Evolutionary conservation across 1,284 basidiomycete species (phyloP).

Genomic region (Erythrobasidium hasegawianum): DNA sequence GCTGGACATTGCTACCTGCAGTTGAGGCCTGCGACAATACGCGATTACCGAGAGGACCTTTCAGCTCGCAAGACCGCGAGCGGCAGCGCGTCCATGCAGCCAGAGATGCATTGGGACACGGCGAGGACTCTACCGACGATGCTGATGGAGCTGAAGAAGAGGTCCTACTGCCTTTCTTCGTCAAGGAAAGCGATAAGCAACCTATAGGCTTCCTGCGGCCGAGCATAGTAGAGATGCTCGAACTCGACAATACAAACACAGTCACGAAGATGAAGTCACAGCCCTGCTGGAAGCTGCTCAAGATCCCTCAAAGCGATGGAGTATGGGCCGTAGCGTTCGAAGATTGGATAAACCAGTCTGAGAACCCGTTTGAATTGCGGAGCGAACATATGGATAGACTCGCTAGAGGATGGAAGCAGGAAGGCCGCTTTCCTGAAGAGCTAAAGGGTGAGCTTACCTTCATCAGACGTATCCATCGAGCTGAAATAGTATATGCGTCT

Average conservation of each 20-base stretch:
- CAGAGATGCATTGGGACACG: not conserved
- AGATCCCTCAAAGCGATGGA: not conserved
- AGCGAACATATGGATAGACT: slow-evolving; percentile 47
- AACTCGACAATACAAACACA: slow-evolving; percentile 29
- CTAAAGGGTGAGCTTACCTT: slow-evolving; percentile 48
- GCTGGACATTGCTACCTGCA: slow-evolving; percentile 40
- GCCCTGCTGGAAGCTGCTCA: slow-evolving; percentile 27
- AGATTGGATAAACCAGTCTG: slow-evolving; percentile 40
- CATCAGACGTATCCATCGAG: not conserved
- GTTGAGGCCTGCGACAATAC: slow-evolving; percentile 41
- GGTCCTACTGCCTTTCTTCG: slow-evolving; percentile 14
- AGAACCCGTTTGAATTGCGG: slow-evolving; percentile 44
- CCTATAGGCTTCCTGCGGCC: slow-evolving; percentile 45
- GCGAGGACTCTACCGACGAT: slow-evolving; percentile 31
- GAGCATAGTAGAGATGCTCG: slow-evolving; percentile 38
- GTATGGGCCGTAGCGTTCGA: slow-evolving; percentile 37
- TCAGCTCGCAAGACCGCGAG: slow-evolving; percentile 14
- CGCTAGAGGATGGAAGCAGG: slow-evolving; percentile 48
- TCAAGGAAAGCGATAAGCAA: slow-evolving; percentile 27
- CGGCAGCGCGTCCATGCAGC: slow-evolving; percentile 5
- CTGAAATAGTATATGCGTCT: not conserved
- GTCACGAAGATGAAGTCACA: slow-evolving; percentile 23
- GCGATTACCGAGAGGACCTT: slow-evolving; percentile 37
- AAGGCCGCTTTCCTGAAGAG: slow-evolving; percentile 48
- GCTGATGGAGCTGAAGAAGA: not conserved